phyloP scores from a whole-genome alignment of 2,329 filamentous ascomycete genomes.

The Trichoderma polysporum region DNA sequence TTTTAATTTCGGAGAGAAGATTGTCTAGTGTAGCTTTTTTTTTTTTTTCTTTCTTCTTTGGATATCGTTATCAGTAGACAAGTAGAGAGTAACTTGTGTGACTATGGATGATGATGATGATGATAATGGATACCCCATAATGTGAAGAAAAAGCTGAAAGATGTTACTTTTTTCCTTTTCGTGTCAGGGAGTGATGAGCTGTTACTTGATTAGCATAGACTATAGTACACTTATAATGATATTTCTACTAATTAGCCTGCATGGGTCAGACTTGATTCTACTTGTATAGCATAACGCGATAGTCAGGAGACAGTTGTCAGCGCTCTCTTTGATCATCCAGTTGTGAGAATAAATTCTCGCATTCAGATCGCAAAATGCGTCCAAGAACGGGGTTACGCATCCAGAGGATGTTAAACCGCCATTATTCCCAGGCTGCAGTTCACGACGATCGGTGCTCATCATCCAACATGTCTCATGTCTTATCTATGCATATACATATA shows the following conservation, averaged over 20 bases:
- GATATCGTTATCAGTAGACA: background rate
- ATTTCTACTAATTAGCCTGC: background rate
- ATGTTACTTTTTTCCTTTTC: background rate
- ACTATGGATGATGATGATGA: constrained; percentile 4
- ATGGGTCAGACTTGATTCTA: no score
- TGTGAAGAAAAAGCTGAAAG: background rate
- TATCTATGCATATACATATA: background rate
- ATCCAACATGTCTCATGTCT: constrained; percentile 42
- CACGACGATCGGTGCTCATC: constrained; percentile 46
- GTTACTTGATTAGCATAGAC: background rate
- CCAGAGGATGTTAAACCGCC: constrained; percentile 32
- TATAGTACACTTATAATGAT: background rate
- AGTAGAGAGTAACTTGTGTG: background rate
- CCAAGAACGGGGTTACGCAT: constrained; percentile 40
- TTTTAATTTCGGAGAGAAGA: constrained; percentile 39
- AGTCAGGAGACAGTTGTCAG: constrained; percentile 32
- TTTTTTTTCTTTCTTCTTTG: background rate
- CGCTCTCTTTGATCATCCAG: constrained; percentile 59
- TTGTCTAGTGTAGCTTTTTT: background rate
- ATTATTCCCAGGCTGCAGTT: constrained; percentile 10
- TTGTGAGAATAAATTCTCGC: constrained; percentile 26
- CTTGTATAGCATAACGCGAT: background rate
- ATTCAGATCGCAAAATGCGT: constrained; percentile 40
- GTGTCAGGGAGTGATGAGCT: background rate
- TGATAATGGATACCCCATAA: background rate